phyloP scores from a whole-genome alignment of 2,329 filamentous ascomycete genomes.

The Orbilia oligospora region DNA sequence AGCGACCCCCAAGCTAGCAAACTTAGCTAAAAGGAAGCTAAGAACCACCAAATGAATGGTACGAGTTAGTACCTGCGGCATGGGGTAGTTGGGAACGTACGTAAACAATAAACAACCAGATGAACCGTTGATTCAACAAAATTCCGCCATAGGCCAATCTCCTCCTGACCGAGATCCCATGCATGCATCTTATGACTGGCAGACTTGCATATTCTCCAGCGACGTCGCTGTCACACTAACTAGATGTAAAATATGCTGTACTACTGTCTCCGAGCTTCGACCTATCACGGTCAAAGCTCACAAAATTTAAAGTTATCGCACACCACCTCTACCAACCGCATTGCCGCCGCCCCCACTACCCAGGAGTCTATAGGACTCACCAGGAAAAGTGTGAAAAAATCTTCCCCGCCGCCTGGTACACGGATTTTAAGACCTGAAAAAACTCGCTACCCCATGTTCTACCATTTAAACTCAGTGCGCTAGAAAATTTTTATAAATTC shows the following conservation, averaged over 20 bases:
- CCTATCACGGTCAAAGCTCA: conserved; percentile 37
- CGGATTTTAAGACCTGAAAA: conserved; percentile 16
- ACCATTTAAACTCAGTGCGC: conserved; percentile 12
- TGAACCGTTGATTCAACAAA: conserved; percentile 43
- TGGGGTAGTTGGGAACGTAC: conserved; percentile 15
- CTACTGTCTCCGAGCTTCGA: conserved; percentile 15
- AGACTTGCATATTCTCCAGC: conserved; percentile 18
- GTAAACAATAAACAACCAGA: conserved; percentile 16
- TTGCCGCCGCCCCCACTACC: conserved; percentile 31
- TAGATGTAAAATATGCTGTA: not conserved
- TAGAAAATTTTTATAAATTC: conserved; percentile 38
- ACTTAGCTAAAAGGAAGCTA: conserved; percentile 19
- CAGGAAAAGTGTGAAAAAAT: conserved; percentile 7
- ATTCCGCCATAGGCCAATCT: conserved; percentile 28
- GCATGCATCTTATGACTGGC: conserved; percentile 22
- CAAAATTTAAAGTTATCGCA: conserved; percentile 44
- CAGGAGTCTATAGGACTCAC: not conserved
- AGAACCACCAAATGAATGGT: conserved; percentile 17
- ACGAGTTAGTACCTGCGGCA: conserved; percentile 23
- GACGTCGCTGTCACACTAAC: conserved; percentile 1
- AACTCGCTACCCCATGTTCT: conserved; percentile 24
- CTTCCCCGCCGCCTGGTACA: conserved; percentile 36
- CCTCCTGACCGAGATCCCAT: conserved; percentile 16
- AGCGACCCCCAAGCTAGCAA: conserved; percentile 15
- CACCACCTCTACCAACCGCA: conserved; percentile 16